Base-by-base conservation (phyloP, 1,139 yeast species). In the Arxiozyma slooffiae region DNA sequence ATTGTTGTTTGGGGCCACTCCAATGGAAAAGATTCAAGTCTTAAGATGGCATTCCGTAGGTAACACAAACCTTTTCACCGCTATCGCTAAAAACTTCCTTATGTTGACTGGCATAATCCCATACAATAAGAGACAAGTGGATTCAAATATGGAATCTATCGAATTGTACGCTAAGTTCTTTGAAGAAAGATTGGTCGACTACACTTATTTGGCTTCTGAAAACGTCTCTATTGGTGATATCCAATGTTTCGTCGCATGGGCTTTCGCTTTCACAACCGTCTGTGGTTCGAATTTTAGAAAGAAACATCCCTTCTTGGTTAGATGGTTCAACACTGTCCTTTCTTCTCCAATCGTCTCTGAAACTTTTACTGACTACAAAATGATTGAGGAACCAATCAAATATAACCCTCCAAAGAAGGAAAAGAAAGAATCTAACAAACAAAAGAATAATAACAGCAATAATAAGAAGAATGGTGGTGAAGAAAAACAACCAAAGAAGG, bases 331-430 rank as follows among this genome's bases (percentile, higher is more conserved):
- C n/a, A n/a, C n/a, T 53, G 73, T 89, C 55, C 69, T 70, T 62
- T 71, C 77, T 58, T 76, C 80, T 64, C 81, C 81, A 59, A 70
- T 77, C 65, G 72, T 82, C 62, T 71, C 71, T 59, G 68, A 66
- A 49, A 63, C 66, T 60, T 71, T 65, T 59, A 65, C 67, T 51
- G 75, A 72, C 58, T 74, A 76, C 65, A 66, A 78, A 68, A 78
- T 79, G 72, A 73, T 74, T 56, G 88, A 76, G 53, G 81, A 80
- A 72, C 81, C 88, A 60, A 39, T 60, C 22, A 56, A 50, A 39
- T 82, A 68, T 71, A 75, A 75, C 67, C 82, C 90, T 58, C 89
- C 95, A 71, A 85, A 85, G 86, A 81, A n/a, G n/a, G n/a, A n/a
- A n/a, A n/a, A n/a, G n/a, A n/a, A n/a, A n/a, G n/a, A n/a, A n/a